Evolutionary conservation across 1,284 basidiomycete species (phyloP).

Genomic region (Phylloboletellus chloephorus): DNA sequence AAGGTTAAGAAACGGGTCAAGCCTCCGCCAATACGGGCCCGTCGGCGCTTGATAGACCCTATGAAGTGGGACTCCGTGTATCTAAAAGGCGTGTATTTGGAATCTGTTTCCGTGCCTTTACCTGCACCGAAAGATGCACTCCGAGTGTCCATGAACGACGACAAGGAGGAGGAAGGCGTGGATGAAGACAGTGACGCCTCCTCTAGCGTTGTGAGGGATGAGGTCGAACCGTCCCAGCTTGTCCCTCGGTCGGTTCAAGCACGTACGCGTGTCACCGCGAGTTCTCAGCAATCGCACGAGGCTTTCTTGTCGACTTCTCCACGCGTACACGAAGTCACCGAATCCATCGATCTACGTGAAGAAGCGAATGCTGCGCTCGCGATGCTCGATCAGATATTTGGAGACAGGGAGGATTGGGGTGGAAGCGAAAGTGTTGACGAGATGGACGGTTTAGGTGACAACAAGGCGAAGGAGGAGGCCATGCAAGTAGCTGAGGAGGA

Average conservation of each 20-base stretch:
- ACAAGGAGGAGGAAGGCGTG: slow-evolving; percentile 1
- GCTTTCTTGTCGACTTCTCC: not conserved
- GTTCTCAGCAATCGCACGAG: not conserved
- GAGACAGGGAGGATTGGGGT: slow-evolving; percentile 43
- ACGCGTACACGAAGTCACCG: slow-evolving; percentile 8
- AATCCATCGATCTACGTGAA: slow-evolving; percentile 33
- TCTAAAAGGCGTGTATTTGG: slow-evolving; percentile 61
- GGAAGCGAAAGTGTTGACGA: slow-evolving; percentile 54
- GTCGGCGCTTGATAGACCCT: slow-evolving; percentile 54
- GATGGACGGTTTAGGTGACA: slow-evolving; percentile 38
- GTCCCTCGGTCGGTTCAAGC: not conserved
- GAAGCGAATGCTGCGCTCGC: slow-evolving; percentile 47
- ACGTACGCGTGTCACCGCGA: not conserved
- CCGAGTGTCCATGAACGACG: too few species aligned
- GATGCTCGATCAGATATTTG: slow-evolving; percentile 52
- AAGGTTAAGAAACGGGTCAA: slow-evolving; percentile 33
- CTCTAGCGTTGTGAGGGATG: not conserved
- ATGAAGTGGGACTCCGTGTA: slow-evolving; percentile 60
- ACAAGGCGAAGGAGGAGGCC: not conserved
- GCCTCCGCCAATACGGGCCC: slow-evolving; percentile 15
- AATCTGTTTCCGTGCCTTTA: slow-evolving; percentile 25
- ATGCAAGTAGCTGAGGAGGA: slow-evolving; percentile 3
- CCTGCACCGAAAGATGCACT: slow-evolving; percentile 17
- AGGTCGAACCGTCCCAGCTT: not conserved
- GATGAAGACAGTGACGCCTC: not conserved